Conservation (phyloP, 495 filamentous ascomycete species). For the Achaetomiella virescens region DNA sequence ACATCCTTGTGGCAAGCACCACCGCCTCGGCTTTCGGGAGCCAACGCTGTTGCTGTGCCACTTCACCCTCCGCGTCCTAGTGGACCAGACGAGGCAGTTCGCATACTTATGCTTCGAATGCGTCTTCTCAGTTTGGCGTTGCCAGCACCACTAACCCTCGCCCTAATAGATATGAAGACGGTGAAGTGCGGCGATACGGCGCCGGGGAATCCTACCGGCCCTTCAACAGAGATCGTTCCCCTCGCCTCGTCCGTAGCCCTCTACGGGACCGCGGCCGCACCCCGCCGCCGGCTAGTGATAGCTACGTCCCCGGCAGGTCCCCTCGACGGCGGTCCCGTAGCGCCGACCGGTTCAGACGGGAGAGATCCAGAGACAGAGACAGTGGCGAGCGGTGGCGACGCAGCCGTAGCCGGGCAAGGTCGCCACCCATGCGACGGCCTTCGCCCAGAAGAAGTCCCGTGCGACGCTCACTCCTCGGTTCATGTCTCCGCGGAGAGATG, state of each 20-base stretch:
- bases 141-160: slow-evolving; percentile 6
- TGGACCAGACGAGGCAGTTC: neutral
- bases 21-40: neutral
- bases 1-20: neutral
- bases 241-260: slow-evolving; percentile 39
- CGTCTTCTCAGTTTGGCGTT: neutral
- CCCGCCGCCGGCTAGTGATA: slow-evolving; percentile 29
- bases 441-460: slow-evolving; percentile 35
- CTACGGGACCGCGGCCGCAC: slow-evolving; percentile 32
- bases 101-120: neutral
- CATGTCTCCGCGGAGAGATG: slow-evolving; percentile 40
- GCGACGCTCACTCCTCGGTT: slow-evolving; percentile 29
- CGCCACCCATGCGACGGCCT: slow-evolving; percentile 33
- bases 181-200: slow-evolving; percentile 50
- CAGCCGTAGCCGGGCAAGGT: slow-evolving; percentile 38
- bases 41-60: neutral
- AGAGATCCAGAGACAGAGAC: slow-evolving; percentile 35
- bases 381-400: slow-evolving; percentile 27
- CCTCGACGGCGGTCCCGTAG: slow-evolving; percentile 32
- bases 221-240: slow-evolving; percentile 42
- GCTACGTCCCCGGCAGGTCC: slow-evolving; percentile 32
- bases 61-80: neutral
- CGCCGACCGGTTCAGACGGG: slow-evolving; percentile 30
- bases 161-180: slow-evolving; percentile 44
- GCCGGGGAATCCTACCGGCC: slow-evolving; percentile 53